These are phyloP conservation scores for Phaeosphaeriaceae sp. DNA, from an alignment of 2,329 filamentous ascomycete genomes.

Conservation along the genomic window DNA sequence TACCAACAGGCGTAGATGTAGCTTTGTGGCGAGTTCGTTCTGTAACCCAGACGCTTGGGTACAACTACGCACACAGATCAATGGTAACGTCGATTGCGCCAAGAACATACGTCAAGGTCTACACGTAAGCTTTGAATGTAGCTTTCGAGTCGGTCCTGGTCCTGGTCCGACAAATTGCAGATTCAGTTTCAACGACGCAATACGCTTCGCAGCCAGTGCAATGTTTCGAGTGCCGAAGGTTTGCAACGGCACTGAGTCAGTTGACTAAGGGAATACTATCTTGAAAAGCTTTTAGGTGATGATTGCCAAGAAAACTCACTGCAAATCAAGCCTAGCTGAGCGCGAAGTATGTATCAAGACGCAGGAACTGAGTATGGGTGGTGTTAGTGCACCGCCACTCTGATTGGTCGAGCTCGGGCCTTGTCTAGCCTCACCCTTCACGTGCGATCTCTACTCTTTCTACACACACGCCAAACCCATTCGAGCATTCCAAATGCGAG, in stretches of 20 bases:
- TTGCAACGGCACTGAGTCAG: background rate
- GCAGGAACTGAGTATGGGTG: background rate
- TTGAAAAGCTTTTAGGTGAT: background rate
- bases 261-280: no score
- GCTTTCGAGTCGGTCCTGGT: no score
- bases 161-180: no score
- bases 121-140: no score
- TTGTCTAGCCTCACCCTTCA: background rate
- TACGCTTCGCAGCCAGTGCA: background rate
- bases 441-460: slow-evolving; percentile 4
- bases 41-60: background rate
- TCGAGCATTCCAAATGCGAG: background rate
- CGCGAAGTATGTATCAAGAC: background rate
- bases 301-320: background rate
- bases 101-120: no score
- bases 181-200: no score
- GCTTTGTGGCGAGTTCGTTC: background rate
- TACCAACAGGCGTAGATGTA: background rate
- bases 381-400: slow-evolving; percentile 11
- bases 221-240: background rate
- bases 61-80: no score
- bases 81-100: no score
- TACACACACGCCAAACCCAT: background rate
- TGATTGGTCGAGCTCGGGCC: slow-evolving; percentile 15
- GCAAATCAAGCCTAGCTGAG: background rate